These are phyloP conservation scores for Buxus sempervirens DNA, from an alignment of 164 flowering plant genomes.

Conservation along the genomic window DNA sequence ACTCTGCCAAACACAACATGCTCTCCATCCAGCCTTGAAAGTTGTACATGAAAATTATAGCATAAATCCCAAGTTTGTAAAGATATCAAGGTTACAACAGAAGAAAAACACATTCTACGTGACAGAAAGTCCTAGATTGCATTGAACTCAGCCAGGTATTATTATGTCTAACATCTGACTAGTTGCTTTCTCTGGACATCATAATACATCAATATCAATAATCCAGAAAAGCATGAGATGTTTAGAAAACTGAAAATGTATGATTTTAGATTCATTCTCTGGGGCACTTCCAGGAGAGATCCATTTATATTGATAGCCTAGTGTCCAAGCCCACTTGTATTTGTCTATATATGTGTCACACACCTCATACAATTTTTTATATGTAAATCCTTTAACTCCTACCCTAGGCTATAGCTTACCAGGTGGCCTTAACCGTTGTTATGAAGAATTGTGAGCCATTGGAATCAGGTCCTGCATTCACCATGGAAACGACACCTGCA, in stretches of 20 bases:
- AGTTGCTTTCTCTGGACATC: not conserved
- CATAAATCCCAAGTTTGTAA: no score
- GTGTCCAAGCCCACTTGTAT: not conserved
- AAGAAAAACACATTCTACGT: no score
- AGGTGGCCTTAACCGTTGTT: slow-evolving; percentile 88
- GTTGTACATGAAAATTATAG: not conserved
- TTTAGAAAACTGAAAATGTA: not conserved
- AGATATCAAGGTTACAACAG: no score
- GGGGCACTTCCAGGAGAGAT: not conserved
- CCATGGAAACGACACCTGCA: slow-evolving; percentile 95
- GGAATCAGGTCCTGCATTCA: slow-evolving; percentile 90
- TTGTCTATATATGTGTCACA: not conserved
- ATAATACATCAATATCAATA: not conserved
- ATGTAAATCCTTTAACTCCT: not conserved
- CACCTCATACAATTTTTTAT: not conserved
- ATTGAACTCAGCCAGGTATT: not conserved
- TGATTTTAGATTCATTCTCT: not conserved
- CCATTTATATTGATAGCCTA: not conserved
- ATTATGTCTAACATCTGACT: not conserved
- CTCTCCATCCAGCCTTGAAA: slow-evolving; percentile 84
- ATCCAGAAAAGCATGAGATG: not conserved
- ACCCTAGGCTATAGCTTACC: slow-evolving; percentile 46
- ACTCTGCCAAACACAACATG: slow-evolving; percentile 95
- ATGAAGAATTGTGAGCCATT: slow-evolving; percentile 98
- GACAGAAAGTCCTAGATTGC: not conserved